Evolutionary conservation across 495 filamentous ascomycete genomes (phyloP).

Genomic region (Annulohypoxylon maeteangense): DNA sequence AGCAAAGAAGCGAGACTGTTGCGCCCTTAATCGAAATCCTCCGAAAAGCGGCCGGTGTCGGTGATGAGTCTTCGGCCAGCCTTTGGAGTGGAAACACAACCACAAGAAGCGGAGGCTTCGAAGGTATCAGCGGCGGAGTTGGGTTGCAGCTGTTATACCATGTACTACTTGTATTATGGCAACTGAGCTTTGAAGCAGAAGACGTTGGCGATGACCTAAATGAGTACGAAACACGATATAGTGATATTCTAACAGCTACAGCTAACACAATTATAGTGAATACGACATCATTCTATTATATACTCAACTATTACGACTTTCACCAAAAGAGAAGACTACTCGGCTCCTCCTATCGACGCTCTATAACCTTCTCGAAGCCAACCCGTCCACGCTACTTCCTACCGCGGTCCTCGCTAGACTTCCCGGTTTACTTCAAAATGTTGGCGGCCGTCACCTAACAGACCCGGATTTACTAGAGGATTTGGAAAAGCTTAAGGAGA

Average conservation of each 20-base stretch:
- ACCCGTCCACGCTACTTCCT: constrained; percentile 81
- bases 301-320: constrained; percentile 86
- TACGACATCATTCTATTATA: constrained; percentile 93
- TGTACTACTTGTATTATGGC: constrained; percentile 91
- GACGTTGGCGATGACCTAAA: constrained; percentile 87
- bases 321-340: constrained; percentile 98
- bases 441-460: constrained; percentile 82
- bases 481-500: constrained; percentile 75
- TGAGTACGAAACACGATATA: constrained; percentile 64
- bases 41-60: constrained; percentile 76
- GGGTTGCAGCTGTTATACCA: constrained; percentile 95
- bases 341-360: constrained; percentile 89
- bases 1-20: constrained; percentile 82
- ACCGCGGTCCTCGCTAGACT: constrained; percentile 83
- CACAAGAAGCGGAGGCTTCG: constrained; percentile 62
- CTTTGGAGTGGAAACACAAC: constrained; percentile 71
- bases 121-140: constrained; percentile 80
- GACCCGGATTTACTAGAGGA: constrained; percentile 93
- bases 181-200: constrained; percentile 89
- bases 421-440: constrained; percentile 81
- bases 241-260: constrained; percentile 9
- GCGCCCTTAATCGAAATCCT: constrained; percentile 85
- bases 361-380: constrained; percentile 81
- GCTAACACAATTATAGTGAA: constrained; percentile 66
- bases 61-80: constrained; percentile 70